phyloP scores from a whole-genome alignment of 352 stramenopile species.

The Globisporangium paddicum region DNA sequence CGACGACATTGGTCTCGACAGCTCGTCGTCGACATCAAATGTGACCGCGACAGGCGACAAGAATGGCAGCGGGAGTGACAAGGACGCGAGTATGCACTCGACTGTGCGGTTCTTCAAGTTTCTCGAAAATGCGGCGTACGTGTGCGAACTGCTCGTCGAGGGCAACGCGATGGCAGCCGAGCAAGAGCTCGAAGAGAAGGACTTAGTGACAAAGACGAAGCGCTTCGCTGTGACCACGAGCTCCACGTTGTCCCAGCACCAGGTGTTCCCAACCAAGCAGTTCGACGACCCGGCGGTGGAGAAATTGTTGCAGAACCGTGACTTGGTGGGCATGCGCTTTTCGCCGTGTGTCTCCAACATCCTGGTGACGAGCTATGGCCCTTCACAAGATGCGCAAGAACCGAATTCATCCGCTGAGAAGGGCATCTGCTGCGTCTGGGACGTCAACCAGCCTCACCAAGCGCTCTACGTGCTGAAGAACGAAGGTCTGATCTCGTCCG shows the following conservation, averaged over 20 bases:
- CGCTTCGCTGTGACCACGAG: conserved; percentile 4
- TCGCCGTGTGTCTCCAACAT: conserved; percentile 47
- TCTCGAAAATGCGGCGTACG: conserved; percentile 48
- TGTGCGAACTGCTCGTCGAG: conserved; percentile 50
- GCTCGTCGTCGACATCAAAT: conserved; percentile 12
- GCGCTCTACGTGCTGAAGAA: conserved; percentile 40
- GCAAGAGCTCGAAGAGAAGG: conserved; percentile 6
- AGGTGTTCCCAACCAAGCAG: conserved; percentile 31
- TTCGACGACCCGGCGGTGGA: conserved; percentile 28
- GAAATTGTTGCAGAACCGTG: conserved; percentile 23
- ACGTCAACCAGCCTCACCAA: conserved; percentile 47
- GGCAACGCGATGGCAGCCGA: conserved; percentile 37
- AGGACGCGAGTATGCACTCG: conserved; percentile 18
- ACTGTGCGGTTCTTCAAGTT: conserved; percentile 57
- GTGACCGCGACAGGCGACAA: neutral
- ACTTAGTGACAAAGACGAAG: conserved; percentile 6
- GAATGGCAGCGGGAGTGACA: conserved; percentile 14
- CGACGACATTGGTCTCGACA: conserved; percentile 68
- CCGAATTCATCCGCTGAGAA: conserved; percentile 26
- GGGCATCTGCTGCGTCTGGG: conserved; percentile 59
- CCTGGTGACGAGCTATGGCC: conserved; percentile 35
- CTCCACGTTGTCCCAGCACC: conserved; percentile 14
- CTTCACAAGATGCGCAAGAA: conserved; percentile 4
- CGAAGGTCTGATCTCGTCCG: conserved; percentile 37
- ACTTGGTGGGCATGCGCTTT: conserved; percentile 39